Conservation (phyloP, 352 stramenopile genomes). For the Phytophthora brassicae region DNA sequence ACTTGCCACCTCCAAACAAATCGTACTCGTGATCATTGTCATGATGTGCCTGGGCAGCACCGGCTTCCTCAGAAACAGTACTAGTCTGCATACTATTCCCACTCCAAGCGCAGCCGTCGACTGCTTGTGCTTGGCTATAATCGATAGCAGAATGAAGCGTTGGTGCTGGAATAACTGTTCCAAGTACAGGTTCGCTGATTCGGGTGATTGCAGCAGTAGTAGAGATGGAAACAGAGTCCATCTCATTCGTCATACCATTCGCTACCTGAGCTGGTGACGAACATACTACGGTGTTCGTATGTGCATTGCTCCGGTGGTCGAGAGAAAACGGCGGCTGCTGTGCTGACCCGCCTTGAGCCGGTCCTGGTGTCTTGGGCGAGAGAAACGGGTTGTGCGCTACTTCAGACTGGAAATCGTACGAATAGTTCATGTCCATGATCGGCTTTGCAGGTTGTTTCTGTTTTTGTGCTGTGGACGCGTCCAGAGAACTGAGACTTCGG, state of each 20-base stretch:
- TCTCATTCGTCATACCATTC: background rate
- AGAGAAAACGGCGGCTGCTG: conserved; percentile 1
- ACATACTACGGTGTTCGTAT: background rate
- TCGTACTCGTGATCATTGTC: conserved; percentile 33
- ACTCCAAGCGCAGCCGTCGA: conserved; percentile 6
- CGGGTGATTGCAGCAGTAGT: background rate
- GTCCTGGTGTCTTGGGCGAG: conserved; percentile 19
- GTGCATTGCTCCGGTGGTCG: conserved; percentile 1
- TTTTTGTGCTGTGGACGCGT: conserved; percentile 6
- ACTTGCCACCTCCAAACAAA: conserved; percentile 34
- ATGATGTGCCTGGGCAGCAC: conserved; percentile 16
- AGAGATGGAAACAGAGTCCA: background rate
- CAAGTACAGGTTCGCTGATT: conserved; percentile 10
- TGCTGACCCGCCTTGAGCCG: background rate
- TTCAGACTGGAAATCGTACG: conserved; percentile 68
- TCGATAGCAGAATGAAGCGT: conserved; percentile 19
- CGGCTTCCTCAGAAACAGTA: conserved; percentile 6
- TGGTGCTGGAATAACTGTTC: conserved; percentile 7
- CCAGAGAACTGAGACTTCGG: conserved; percentile 27
- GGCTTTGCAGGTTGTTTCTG: conserved; percentile 27
- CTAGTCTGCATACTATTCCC: background rate
- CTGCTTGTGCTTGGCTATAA: conserved; percentile 18
- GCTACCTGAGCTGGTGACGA: background rate
- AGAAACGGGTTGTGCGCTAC: conserved; percentile 58
- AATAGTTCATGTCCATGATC: conserved; percentile 69